phyloP scores from a whole-genome alignment of 148 eudicot species.

The Nyssa sinensis region DNA sequence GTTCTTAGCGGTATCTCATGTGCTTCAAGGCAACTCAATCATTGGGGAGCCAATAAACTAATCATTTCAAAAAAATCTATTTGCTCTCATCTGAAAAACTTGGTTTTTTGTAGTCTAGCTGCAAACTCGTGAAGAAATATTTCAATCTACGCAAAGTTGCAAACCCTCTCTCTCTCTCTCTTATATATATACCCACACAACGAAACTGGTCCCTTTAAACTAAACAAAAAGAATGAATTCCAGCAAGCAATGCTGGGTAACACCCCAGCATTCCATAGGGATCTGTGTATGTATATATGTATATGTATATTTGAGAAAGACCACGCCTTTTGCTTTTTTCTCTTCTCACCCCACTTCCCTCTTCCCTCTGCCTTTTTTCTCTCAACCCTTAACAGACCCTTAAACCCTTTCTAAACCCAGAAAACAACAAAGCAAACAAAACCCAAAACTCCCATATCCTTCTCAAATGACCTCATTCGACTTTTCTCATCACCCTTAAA shows the following conservation, averaged over 20 bases:
- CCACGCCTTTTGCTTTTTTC: background rate
- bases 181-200: background rate
- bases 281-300: slow-evolving; percentile 46
- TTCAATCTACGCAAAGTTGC: background rate
- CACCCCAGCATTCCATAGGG: slow-evolving; percentile 57
- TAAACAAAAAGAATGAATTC: slow-evolving; percentile 56
- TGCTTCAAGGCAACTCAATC: slow-evolving; percentile 27
- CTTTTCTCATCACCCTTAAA: background rate
- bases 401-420: slow-evolving; percentile 40
- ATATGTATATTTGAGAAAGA: background rate
- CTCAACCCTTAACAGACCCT: background rate
- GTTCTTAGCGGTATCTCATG: background rate
- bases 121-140: slow-evolving; percentile 12
- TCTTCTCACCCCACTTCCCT: background rate
- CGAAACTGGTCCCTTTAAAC: slow-evolving; percentile 31
- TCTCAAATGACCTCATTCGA: background rate
- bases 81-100: background rate
- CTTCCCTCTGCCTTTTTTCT: background rate
- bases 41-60: slow-evolving; percentile 35
- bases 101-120: slow-evolving; percentile 18
- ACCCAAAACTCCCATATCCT: background rate
- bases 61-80: slow-evolving; percentile 20
- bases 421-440: background rate
- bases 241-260: slow-evolving; percentile 37
- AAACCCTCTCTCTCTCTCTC: background rate